phyloP scores from a whole-genome alignment of 768 basidiomycete species.

The Leucosporidium scottii region DNA sequence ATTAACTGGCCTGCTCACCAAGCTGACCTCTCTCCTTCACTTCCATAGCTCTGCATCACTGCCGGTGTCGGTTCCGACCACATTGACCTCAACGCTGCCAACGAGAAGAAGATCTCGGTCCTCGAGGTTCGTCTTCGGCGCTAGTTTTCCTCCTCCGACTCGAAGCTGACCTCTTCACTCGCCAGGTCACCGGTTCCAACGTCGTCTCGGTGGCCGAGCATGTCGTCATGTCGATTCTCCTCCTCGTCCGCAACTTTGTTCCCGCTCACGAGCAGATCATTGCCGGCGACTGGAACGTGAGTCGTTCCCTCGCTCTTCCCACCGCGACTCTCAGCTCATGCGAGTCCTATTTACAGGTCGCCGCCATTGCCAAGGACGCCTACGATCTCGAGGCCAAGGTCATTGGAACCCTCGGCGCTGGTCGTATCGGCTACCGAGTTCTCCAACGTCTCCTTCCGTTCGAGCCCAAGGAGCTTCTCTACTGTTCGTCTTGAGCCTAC shows the following conservation, averaged over 20 bases:
- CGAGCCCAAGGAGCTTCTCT: conserved; percentile 80
- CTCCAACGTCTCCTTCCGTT: conserved; percentile 67
- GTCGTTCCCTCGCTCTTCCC: conserved; percentile 53
- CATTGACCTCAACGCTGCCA: conserved; percentile 81
- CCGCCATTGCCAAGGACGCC: conserved; percentile 52
- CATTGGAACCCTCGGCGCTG: conserved; percentile 75
- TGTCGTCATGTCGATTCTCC: conserved; percentile 80
- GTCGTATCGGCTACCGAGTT: conserved; percentile 58
- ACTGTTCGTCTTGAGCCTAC: conserved; percentile 46
- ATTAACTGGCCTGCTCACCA: not conserved
- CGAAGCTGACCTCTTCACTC: conserved; percentile 66
- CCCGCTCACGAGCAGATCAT: conserved; percentile 80
- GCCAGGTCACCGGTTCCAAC: conserved; percentile 50
- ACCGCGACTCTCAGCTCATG: not conserved
- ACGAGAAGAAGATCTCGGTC: conserved; percentile 69
- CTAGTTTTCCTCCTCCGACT: not conserved
- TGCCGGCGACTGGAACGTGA: conserved; percentile 66
- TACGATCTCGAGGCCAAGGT: conserved; percentile 87
- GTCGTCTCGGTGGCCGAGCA: conserved; percentile 66
- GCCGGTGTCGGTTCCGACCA: conserved; percentile 62
- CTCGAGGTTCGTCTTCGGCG: conserved; percentile 61
- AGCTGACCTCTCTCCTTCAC: not conserved
- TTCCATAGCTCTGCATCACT: conserved; percentile 4
- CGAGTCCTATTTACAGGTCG: conserved; percentile 5
- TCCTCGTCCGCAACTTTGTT: conserved; percentile 77